These are phyloP conservation scores for Cryphonectria naterciae DNA, from an alignment of 2,329 filamentous ascomycete genomes.

Conservation along the genomic window DNA sequence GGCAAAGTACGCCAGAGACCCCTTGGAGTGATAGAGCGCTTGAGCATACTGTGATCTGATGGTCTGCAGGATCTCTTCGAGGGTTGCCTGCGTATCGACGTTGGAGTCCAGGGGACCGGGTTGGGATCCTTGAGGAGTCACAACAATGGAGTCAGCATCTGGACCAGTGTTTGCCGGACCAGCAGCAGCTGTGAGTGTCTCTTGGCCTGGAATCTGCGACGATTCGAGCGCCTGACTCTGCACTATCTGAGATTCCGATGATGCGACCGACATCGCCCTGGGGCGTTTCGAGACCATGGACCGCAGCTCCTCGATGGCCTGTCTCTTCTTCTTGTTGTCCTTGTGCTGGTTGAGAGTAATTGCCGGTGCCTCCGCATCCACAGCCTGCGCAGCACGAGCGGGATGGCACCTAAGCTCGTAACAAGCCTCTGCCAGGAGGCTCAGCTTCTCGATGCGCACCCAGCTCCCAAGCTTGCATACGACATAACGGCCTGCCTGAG, in stretches of 20 bases:
- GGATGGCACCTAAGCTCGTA: conserved; percentile 40
- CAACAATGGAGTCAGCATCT: background rate
- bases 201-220: conserved; percentile 2
- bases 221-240: conserved; percentile 23
- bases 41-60: conserved; percentile 63
- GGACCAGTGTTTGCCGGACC: background rate
- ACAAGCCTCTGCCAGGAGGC: conserved; percentile 52
- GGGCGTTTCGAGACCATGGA: conserved; percentile 60
- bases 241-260: conserved; percentile 35
- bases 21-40: conserved; percentile 67
- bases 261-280: conserved; percentile 49
- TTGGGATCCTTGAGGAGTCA: conserved; percentile 11
- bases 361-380: conserved; percentile 34
- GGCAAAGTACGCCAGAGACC: conserved; percentile 80
- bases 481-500: conserved; percentile 64
- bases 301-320: conserved; percentile 67
- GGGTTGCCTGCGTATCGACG: conserved; percentile 44
- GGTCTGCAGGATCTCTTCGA: conserved; percentile 60
- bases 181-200: conserved; percentile 3
- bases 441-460: conserved; percentile 63
- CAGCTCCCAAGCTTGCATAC: conserved; percentile 70
- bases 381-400: conserved; percentile 26
- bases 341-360: conserved; percentile 52
- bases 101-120: conserved; percentile 30
- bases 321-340: conserved; percentile 57